phyloP scores from a whole-genome alignment of 805 yeast species.

The Candida alai region DNA sequence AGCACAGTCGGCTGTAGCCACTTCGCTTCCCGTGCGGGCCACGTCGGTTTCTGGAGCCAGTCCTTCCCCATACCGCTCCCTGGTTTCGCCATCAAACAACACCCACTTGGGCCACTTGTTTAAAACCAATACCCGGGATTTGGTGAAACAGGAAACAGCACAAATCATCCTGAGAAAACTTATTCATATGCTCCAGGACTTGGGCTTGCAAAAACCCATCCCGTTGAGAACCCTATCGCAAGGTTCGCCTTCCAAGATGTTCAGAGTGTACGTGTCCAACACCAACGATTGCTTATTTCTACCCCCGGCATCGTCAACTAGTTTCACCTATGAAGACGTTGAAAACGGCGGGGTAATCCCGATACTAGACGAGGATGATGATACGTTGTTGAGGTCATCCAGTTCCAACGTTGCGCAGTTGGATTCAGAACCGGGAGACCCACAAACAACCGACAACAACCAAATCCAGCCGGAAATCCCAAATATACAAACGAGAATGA shows the following conservation, averaged over 20 bases:
- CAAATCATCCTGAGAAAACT: slow-evolving; percentile 35
- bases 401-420: background rate
- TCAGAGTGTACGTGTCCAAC: slow-evolving; percentile 34
- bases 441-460: background rate
- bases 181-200: slow-evolving; percentile 23
- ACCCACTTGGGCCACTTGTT: slow-evolving; percentile 1
- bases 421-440: slow-evolving; percentile 1
- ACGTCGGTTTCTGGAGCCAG: background rate
- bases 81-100: background rate
- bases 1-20: slow-evolving; percentile 15
- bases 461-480: slow-evolving; percentile 7
- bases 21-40: slow-evolving; percentile 9
- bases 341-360: slow-evolving; percentile 34
- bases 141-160: slow-evolving; percentile 37
- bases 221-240: slow-evolving; percentile 27
- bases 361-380: slow-evolving; percentile 10
- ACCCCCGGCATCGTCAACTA: slow-evolving; percentile 36
- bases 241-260: slow-evolving; percentile 23
- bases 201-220: slow-evolving; percentile 39
- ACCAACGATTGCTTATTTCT: slow-evolving; percentile 37
- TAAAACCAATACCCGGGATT: slow-evolving; percentile 23
- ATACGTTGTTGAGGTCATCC: slow-evolving; percentile 4
- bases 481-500: slow-evolving; percentile 19
- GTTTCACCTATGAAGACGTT: slow-evolving; percentile 40
- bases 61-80: no score